A percentile compares a stretch with the other conserved stretches of the same genome.
phyloP scores from a whole-genome alignment of 768 basidiomycete species.

The Porphyrellus cyaneotinctus region DNA sequence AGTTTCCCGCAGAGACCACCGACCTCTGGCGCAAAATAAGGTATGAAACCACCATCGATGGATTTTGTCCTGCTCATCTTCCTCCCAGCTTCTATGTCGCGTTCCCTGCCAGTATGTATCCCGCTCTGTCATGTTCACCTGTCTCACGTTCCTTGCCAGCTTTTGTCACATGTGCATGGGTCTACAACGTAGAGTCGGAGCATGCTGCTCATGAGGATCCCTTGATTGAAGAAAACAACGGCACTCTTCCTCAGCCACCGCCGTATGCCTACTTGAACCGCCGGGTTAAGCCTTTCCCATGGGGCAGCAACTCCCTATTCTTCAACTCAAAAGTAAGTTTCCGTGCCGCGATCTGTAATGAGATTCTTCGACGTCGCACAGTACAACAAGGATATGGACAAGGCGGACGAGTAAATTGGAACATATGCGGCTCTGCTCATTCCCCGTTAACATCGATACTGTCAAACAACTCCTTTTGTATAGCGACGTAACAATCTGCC shows the following conservation, averaged over 20 bases:
- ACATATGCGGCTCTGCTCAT: neutral
- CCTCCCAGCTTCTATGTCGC: conserved; percentile 64
- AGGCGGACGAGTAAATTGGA: conserved; percentile 22
- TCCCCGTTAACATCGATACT: neutral
- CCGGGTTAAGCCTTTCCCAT: conserved; percentile 76
- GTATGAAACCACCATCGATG: conserved; percentile 36
- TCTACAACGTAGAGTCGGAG: conserved; percentile 51
- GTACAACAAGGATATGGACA: conserved; percentile 63
- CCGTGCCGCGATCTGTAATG: neutral
- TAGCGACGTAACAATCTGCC: neutral
- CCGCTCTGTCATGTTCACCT: neutral
- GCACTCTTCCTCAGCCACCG: conserved; percentile 65
- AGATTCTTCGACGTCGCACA: conserved; percentile 24
- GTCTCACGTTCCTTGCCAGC: conserved; percentile 17
- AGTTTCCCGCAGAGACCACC: conserved; percentile 52
- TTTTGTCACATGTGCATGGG: conserved; percentile 37
- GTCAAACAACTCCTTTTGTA: neutral
- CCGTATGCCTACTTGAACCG: conserved; percentile 76
- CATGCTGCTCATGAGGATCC: conserved; percentile 71
- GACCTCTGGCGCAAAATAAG: conserved; percentile 87
- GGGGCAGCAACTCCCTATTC: conserved; percentile 82
- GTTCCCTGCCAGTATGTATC: conserved; percentile 63
- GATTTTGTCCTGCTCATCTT: conserved; percentile 4
- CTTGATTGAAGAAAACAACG: conserved; percentile 67
- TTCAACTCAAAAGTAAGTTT: conserved; percentile 68